A percentile compares a stretch with the other conserved stretches of the same genome.
Evolutionary conservation across 2,329 filamentous ascomycete species (phyloP).

Genomic region (Ophiobolus disseminans): DNA sequence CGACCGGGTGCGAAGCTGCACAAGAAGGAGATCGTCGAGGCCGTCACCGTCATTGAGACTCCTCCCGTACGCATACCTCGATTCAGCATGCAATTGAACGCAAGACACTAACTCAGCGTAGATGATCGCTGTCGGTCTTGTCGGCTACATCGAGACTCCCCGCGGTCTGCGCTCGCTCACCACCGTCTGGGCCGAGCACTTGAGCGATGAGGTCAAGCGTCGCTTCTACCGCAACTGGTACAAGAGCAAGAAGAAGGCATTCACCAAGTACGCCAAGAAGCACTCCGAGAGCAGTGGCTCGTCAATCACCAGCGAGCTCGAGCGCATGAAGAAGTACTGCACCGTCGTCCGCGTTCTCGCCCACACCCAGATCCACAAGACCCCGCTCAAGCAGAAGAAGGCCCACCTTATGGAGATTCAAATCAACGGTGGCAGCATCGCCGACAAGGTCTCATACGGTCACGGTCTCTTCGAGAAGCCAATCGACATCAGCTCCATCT

Average conservation of each 20-base stretch:
- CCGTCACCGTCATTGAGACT: constrained; percentile 52
- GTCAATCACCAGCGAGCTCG: constrained; percentile 94
- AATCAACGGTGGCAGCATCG: constrained; percentile 94
- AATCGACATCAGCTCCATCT: constrained; percentile 89
- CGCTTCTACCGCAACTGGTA: constrained; percentile 99
- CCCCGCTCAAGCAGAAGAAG: constrained; percentile 99
- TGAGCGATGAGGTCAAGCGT: constrained; percentile 98
- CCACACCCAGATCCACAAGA: constrained; percentile 99
- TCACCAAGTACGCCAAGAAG: constrained; percentile 99
- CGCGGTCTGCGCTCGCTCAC: constrained; percentile 98
- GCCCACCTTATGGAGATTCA: constrained; percentile 99
- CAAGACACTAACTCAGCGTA: constrained; percentile 55
- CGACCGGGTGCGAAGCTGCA: constrained; percentile 98
- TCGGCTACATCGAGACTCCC: constrained; percentile 99
- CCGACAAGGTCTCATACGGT: constrained; percentile 97
- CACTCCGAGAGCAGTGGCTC: constrained; percentile 92
- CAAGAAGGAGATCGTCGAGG: constrained; percentile 69
- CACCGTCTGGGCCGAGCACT: constrained; percentile 99
- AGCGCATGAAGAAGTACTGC: constrained; percentile 99
- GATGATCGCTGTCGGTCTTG: constrained; percentile 99
- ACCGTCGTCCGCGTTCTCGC: constrained; percentile 98
- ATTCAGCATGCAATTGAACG: constrained; percentile 61
- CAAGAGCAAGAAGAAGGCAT: constrained; percentile 99
- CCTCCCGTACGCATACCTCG: constrained; percentile 72
- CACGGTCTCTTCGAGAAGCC: constrained; percentile 99